Evolutionary conservation across 495 filamentous ascomycete species (phyloP).

Genomic region (Penicillium lagena): DNA sequence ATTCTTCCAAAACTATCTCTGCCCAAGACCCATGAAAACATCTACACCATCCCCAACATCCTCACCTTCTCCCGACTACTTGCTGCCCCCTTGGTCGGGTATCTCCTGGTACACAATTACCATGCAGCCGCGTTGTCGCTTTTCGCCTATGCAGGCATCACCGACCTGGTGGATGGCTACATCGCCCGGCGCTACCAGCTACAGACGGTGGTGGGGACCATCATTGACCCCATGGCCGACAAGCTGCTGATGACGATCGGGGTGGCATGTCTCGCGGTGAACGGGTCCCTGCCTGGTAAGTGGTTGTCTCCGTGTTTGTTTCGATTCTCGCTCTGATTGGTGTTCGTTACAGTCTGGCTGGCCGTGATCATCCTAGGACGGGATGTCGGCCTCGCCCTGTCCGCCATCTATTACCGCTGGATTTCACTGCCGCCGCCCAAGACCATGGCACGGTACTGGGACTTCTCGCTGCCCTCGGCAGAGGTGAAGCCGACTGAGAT

Average conservation of each 20-base stretch:
- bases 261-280: slow-evolving; percentile 73
- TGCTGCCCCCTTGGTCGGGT: slow-evolving; percentile 80
- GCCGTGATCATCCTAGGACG: slow-evolving; percentile 84
- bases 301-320: not conserved
- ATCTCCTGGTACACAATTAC: slow-evolving; percentile 78
- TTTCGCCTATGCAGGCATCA: slow-evolving; percentile 86
- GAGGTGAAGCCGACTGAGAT: slow-evolving; percentile 89
- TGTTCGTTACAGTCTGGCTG: slow-evolving; percentile 58
- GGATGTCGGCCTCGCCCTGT: slow-evolving; percentile 77
- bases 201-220: slow-evolving; percentile 90
- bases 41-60: slow-evolving; percentile 90
- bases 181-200: slow-evolving; percentile 82
- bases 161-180: slow-evolving; percentile 87
- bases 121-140: slow-evolving; percentile 71
- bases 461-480: slow-evolving; percentile 86
- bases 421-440: slow-evolving; percentile 89
- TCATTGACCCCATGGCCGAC: slow-evolving; percentile 96
- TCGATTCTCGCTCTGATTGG: too few species aligned
- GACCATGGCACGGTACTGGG: slow-evolving; percentile 93
- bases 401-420: slow-evolving; percentile 92
- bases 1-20: slow-evolving; percentile 20
- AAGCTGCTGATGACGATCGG: slow-evolving; percentile 92
- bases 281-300: slow-evolving; percentile 73
- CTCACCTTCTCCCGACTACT: slow-evolving; percentile 83
- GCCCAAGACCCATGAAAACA: slow-evolving; percentile 68